Conservation (phyloP, 768 basidiomycete species). For the Lentinula boryana region DNA sequence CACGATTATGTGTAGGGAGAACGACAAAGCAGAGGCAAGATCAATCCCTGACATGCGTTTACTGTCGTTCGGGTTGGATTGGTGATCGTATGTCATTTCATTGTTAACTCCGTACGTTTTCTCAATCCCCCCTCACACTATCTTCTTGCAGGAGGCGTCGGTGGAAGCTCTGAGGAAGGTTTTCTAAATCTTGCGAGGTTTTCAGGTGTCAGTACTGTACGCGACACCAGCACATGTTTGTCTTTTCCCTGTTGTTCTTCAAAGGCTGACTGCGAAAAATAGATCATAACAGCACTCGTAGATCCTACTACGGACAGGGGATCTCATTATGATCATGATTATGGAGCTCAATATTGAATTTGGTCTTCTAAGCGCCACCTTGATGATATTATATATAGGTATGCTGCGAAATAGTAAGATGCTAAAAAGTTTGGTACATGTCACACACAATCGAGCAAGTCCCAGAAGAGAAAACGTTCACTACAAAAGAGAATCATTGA, state of each 20-base stretch:
- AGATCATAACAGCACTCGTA: not conserved
- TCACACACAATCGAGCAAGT: not conserved
- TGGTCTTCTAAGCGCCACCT: too few relatives aligned
- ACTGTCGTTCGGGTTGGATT: conserved; percentile 1
- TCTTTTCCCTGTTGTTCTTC: not conserved
- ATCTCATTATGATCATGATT: not conserved
- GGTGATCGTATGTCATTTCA: not conserved
- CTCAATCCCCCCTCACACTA: not conserved
- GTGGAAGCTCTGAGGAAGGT: not conserved
- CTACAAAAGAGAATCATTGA: too few relatives aligned
- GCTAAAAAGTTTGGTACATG: not conserved
- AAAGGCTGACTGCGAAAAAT: not conserved
- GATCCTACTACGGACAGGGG: not conserved
- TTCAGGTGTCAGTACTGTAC: conserved; percentile 1
- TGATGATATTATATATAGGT: too few relatives aligned
- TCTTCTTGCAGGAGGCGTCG: not conserved
- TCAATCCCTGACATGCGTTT: conserved; percentile 4
- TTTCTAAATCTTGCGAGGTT: not conserved
- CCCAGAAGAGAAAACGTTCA: not conserved
- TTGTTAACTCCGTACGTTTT: not conserved
- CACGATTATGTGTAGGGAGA: not conserved
- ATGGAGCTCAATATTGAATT: not conserved
- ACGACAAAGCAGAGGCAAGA: not conserved
- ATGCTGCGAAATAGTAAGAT: too few relatives aligned
- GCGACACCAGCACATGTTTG: conserved; percentile 6